These are phyloP conservation scores for Populus hybrid DNA, from an alignment of 441 rosid genomes.

Conservation along the genomic window DNA sequence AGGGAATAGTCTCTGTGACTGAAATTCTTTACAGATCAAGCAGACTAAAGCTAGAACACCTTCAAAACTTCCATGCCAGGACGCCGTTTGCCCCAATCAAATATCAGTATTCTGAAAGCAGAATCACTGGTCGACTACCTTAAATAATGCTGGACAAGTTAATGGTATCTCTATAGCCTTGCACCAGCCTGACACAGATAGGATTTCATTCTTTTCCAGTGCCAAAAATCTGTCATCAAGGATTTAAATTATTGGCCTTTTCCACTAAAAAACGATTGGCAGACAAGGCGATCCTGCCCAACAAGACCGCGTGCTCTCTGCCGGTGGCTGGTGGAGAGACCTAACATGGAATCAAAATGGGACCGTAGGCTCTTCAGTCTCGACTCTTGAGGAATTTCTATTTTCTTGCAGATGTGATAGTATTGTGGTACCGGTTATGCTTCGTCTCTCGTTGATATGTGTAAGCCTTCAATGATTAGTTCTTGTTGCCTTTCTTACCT, in stretches of 20 bases:
- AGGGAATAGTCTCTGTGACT: conserved; percentile 5
- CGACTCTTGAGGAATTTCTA: neutral
- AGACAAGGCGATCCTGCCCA: neutral
- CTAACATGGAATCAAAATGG: conserved; percentile 3
- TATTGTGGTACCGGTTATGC: neutral
- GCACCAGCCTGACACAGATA: neutral
- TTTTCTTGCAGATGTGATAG: neutral
- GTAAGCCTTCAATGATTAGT: neutral
- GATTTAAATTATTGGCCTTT: neutral
- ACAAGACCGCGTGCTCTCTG: neutral
- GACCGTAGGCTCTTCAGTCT: neutral
- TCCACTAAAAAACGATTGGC: neutral
- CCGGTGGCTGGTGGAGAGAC: neutral
- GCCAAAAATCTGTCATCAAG: neutral
- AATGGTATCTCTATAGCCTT: neutral
- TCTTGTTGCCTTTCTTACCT: neutral
- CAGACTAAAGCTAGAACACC: neutral
- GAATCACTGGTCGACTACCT: neutral
- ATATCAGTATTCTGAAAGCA: neutral
- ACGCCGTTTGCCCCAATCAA: neutral
- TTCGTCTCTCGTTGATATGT: neutral
- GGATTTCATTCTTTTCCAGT: conserved; percentile 15
- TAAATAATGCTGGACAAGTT: neutral
- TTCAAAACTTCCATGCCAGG: neutral
- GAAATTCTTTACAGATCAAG: neutral